Conservation (phyloP, 495 filamentous ascomycete genomes). For the Emericellopsis terricola region DNA sequence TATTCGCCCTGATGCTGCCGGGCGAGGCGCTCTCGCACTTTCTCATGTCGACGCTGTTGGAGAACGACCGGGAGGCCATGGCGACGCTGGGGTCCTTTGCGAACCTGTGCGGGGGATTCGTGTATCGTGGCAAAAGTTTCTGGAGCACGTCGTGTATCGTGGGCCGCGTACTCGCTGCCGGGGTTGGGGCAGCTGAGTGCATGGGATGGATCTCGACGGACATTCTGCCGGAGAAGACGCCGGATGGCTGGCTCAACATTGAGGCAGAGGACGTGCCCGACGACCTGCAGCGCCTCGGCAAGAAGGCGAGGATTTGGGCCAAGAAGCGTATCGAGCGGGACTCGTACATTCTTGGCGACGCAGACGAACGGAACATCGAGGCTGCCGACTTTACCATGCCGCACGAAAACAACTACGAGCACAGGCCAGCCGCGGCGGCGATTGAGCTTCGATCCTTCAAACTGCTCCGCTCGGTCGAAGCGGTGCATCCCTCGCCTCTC, state of each 20-base stretch:
- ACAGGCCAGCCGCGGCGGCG: slow-evolving; percentile 16
- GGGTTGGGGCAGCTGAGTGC: slow-evolving; percentile 47
- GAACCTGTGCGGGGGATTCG: slow-evolving; percentile 65
- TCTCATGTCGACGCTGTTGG: slow-evolving; percentile 59
- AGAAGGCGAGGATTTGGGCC: slow-evolving; percentile 27
- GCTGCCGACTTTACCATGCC: slow-evolving; percentile 41
- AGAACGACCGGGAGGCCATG: slow-evolving; percentile 53
- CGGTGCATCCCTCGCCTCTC: slow-evolving; percentile 15
- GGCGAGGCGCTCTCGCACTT: slow-evolving; percentile 58
- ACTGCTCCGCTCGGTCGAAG: slow-evolving; percentile 16
- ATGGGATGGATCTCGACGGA: slow-evolving; percentile 61
- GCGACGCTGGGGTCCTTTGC: slow-evolving; percentile 44
- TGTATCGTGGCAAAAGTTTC: slow-evolving; percentile 50
- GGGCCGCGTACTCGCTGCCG: slow-evolving; percentile 52
- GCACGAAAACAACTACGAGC: slow-evolving; percentile 28
- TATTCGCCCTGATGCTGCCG: slow-evolving; percentile 63
- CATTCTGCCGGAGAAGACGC: slow-evolving; percentile 28
- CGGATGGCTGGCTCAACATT: slow-evolving; percentile 50
- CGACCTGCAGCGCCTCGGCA: slow-evolving; percentile 20
- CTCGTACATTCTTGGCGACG: slow-evolving; percentile 33
- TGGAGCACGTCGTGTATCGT: slow-evolving; percentile 72
- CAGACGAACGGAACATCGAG: slow-evolving; percentile 24
- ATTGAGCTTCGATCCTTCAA: slow-evolving; percentile 27
- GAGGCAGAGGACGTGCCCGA: slow-evolving; percentile 30
- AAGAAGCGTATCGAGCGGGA: slow-evolving; percentile 28